These are phyloP conservation scores for Chloris gayana DNA, from an alignment of 176 grass and related monocot genomes.

Conservation along the genomic window DNA sequence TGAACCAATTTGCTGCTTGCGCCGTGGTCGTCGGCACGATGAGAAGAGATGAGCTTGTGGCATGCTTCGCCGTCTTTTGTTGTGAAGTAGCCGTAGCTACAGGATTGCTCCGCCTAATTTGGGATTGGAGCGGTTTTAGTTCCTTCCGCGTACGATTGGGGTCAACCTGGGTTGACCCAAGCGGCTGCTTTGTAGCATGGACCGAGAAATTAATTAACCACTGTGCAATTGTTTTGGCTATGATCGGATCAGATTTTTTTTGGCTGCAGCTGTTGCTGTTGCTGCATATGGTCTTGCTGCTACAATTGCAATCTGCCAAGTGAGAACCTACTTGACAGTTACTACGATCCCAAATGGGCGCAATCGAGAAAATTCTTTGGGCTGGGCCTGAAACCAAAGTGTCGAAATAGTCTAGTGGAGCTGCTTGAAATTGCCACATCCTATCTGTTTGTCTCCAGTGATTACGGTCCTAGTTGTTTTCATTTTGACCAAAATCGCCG, in stretches of 20 bases:
- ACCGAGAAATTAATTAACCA: constrained; percentile 38
- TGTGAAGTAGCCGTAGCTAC: constrained; percentile 23
- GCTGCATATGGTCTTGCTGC: too few species aligned
- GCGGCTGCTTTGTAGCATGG: constrained; percentile 33
- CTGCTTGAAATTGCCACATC: too few species aligned
- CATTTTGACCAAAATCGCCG: background rate
- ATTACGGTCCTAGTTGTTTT: too few species aligned
- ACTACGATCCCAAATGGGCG: background rate
- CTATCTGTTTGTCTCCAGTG: too few species aligned
- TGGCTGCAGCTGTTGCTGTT: too few species aligned
- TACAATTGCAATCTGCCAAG: too few species aligned
- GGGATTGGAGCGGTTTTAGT: constrained; percentile 22
- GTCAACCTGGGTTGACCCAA: constrained; percentile 31
- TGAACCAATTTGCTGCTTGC: too few species aligned
- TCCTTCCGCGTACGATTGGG: constrained; percentile 68
- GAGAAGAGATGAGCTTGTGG: constrained; percentile 46
- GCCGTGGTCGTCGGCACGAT: constrained; percentile 42
- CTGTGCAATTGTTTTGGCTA: too few species aligned
- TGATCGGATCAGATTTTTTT: too few species aligned
- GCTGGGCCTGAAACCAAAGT: background rate
- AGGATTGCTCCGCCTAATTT: constrained; percentile 33
- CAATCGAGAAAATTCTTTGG: background rate
- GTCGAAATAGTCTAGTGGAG: background rate
- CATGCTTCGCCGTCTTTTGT: constrained; percentile 37
- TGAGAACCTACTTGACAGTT: too few species aligned